Evolutionary conservation across 1,284 basidiomycete species (phyloP), one percentile per base, ranked within the genome.

Genomic region (Hymenochaete sp.): DNA sequence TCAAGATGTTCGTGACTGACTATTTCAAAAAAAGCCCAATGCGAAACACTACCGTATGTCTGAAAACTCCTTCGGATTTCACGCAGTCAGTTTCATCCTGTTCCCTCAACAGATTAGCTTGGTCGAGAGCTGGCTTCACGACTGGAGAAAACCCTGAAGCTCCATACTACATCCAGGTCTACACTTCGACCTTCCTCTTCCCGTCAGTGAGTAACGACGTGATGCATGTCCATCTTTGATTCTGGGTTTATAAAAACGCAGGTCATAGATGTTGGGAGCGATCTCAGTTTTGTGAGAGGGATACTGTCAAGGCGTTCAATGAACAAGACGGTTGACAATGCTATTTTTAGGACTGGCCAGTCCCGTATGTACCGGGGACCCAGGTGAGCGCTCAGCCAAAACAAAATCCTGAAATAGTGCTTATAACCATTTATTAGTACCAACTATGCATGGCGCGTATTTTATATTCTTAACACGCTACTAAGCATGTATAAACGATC

Each of bases 391-490:
- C 18, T 37, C 8, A n/a, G 27, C 25, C 38, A 22, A 36, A n/a
- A 32, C 22, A 43, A 38, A 25, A 29, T 36, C 6, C 40, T 53
- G 45, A 42, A 32, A 3, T 22, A 22, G 40, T 18, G 27, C 31
- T 42, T 40, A 32, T 28, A 28, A 42, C 26, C 53, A 5, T 5
- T 4, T 16, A 6, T 6, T 35, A 75, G 67, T 80, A 77, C 57
- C 75, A 79, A 63, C 74, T 77, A 58, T 80, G 77, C 64, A 80
- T 80, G 77, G 75, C 77, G 39, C 44, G 62, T 41, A 11, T 22
- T 24, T 18, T n/a, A 43, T 18, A 9, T 22, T 35, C 32, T 5
- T n/a, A n/a, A n/a, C n/a, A 16, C 32, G 32, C 13, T 5, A 5
- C 32, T 6, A 35, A 35, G 5, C 32, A 16, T 13, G 44, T 29